Evolutionary conservation across 768 basidiomycete species (phyloP).

Genomic region (Amyloporia xantha): DNA sequence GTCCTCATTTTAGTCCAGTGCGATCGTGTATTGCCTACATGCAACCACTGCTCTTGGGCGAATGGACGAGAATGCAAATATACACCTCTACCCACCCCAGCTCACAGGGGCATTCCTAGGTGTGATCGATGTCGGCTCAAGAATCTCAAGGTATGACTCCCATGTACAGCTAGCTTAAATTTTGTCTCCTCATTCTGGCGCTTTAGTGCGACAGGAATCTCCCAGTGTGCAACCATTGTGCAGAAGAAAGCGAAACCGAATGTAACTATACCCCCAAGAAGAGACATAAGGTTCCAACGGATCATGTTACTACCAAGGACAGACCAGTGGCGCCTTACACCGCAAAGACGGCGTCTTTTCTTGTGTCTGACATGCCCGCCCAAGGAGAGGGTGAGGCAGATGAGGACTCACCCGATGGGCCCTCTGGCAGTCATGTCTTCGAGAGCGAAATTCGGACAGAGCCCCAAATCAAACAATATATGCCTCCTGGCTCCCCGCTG

Average conservation of each 20-base stretch:
- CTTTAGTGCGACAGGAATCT: slow-evolving; percentile 64
- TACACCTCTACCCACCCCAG: slow-evolving; percentile 68
- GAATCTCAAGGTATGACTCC: slow-evolving; percentile 55
- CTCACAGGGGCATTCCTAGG: slow-evolving; percentile 67
- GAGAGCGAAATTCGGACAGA: slow-evolving; percentile 20
- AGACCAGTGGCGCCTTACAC: slow-evolving; percentile 34
- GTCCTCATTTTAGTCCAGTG: slow-evolving; percentile 42
- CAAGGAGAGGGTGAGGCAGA: slow-evolving; percentile 11
- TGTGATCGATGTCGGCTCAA: slow-evolving; percentile 63
- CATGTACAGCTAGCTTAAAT: too few species aligned
- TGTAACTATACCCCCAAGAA: slow-evolving; percentile 76
- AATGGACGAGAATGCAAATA: slow-evolving; percentile 62
- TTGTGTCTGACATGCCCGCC: slow-evolving; percentile 33
- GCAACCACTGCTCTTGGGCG: slow-evolving; percentile 67
- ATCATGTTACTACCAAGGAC: slow-evolving; percentile 32
- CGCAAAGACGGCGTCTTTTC: slow-evolving; percentile 42
- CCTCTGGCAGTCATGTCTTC: slow-evolving; percentile 14
- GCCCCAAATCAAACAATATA: slow-evolving; percentile 21
- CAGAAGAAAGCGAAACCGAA: slow-evolving; percentile 42
- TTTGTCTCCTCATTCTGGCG: slow-evolving; percentile 3
- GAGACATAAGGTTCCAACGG: slow-evolving; percentile 46
- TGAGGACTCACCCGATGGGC: slow-evolving; percentile 4
- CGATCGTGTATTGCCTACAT: slow-evolving; percentile 62
- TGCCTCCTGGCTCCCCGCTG: slow-evolving; percentile 17
- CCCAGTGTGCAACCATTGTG: slow-evolving; percentile 65